Evolutionary conservation across 805 yeast species (phyloP).

Genomic region (Grigorovia yakushimaensis): DNA sequence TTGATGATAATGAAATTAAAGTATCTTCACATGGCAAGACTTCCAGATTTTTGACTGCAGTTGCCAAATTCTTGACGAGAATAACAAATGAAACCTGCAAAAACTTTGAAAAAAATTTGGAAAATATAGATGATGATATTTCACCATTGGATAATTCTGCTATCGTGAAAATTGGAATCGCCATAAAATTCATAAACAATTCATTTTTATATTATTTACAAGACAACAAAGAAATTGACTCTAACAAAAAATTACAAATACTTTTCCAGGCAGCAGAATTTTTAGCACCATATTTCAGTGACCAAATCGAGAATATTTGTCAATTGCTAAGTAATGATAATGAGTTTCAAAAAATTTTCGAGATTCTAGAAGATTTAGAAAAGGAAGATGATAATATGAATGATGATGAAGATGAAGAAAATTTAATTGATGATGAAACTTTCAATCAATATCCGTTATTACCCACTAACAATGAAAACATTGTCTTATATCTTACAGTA

Average conservation of each 20-base stretch:
- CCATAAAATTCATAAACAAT: slow-evolving; percentile 18
- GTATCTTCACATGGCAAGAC: slow-evolving; percentile 25
- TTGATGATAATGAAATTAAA: slow-evolving; percentile 28
- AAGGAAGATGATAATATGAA: slow-evolving; percentile 4
- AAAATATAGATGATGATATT: slow-evolving; percentile 9
- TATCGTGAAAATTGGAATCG: slow-evolving; percentile 18
- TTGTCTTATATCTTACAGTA: slow-evolving; percentile 18
- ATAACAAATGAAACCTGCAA: slow-evolving; percentile 34
- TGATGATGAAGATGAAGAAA: slow-evolving; percentile 8
- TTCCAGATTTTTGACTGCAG: slow-evolving; percentile 33
- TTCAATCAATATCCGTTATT: slow-evolving; percentile 13
- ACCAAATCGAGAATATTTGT: slow-evolving; percentile 17
- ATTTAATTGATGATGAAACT: background rate
- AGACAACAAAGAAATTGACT: slow-evolving; percentile 3
- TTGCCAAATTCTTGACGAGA: slow-evolving; percentile 44
- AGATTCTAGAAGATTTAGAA: slow-evolving; percentile 1
- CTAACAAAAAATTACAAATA: slow-evolving; percentile 9
- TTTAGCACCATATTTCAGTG: slow-evolving; percentile 20
- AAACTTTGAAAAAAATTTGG: slow-evolving; percentile 30
- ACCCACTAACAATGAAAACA: slow-evolving; percentile 16
- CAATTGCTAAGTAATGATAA: slow-evolving; percentile 18
- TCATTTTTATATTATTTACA: slow-evolving; percentile 16
- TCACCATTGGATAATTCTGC: slow-evolving; percentile 11
- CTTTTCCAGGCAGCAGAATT: slow-evolving; percentile 28
- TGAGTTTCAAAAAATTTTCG: slow-evolving; percentile 9